These are phyloP conservation scores for Coniosporium tulheliwenetii DNA, from an alignment of 2,329 filamentous ascomycete genomes.

Conservation along the genomic window DNA sequence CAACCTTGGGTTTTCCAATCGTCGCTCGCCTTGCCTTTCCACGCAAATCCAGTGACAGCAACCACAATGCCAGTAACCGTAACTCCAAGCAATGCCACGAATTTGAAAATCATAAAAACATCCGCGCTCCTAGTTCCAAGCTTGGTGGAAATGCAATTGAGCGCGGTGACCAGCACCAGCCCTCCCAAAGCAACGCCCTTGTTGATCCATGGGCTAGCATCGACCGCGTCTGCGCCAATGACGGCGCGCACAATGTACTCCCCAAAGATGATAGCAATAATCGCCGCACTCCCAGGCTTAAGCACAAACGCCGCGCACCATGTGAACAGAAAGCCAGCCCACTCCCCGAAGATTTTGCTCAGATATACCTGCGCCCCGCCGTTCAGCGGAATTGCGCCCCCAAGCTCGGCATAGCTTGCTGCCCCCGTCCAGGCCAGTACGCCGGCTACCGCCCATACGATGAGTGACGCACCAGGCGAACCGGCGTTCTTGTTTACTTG, in stretches of 20 bases:
- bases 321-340: slow-evolving; percentile 85
- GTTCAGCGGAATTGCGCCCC: slow-evolving; percentile 88
- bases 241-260: slow-evolving; percentile 87
- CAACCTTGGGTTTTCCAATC: slow-evolving; percentile 81
- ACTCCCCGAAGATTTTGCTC: slow-evolving; percentile 89
- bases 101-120: slow-evolving; percentile 93
- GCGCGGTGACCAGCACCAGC: slow-evolving; percentile 57
- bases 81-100: slow-evolving; percentile 73
- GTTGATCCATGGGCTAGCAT: slow-evolving; percentile 73
- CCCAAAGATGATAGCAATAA: slow-evolving; percentile 94
- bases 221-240: slow-evolving; percentile 72
- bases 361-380: slow-evolving; percentile 89
- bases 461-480: slow-evolving; percentile 73
- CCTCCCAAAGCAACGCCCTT: slow-evolving; percentile 73
- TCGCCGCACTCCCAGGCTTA: slow-evolving; percentile 85
- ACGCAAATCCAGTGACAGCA: slow-evolving; percentile 68
- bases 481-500: slow-evolving; percentile 86
- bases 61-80: slow-evolving; percentile 82
- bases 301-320: slow-evolving; percentile 92
- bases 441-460: slow-evolving; percentile 90
- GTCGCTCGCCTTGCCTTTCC: slow-evolving; percentile 55
- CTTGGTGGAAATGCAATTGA: slow-evolving; percentile 86
- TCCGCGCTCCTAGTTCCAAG: slow-evolving; percentile 79
- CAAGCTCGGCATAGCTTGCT: slow-evolving; percentile 87
- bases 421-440: slow-evolving; percentile 91